phyloP scores from a whole-genome alignment of 2,329 filamentous ascomycete genomes.

The Hymenoscyphus occultus region DNA sequence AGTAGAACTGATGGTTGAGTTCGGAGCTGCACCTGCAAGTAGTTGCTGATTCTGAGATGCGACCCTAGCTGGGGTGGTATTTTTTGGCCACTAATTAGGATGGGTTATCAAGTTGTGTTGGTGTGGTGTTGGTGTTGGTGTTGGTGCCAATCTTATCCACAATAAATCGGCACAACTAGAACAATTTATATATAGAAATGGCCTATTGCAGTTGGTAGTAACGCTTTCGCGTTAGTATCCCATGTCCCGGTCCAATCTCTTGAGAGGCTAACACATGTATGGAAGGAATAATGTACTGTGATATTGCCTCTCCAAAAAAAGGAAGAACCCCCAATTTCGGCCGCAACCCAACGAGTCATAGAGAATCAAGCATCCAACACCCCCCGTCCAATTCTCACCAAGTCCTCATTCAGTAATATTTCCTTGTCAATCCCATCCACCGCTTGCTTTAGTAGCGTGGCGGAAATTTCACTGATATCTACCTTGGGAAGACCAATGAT shows the following conservation, averaged over 20 bases:
- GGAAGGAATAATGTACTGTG: not conserved
- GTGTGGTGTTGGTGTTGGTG: not conserved
- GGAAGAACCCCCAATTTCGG: not conserved
- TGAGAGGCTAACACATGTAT: not conserved
- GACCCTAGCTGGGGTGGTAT: too few relatives aligned
- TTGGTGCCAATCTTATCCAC: not conserved
- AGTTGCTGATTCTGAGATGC: too few relatives aligned
- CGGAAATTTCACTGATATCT: conserved; percentile 39
- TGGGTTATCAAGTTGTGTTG: not conserved
- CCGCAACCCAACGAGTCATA: not conserved
- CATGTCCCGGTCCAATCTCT: not conserved
- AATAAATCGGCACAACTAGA: not conserved
- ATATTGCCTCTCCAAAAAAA: not conserved
- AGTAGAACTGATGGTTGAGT: too few relatives aligned
- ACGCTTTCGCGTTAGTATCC: not conserved
- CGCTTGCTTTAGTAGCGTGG: conserved; percentile 45
- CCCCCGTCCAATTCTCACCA: conserved; percentile 39
- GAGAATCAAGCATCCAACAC: not conserved
- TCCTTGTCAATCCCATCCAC: conserved; percentile 47
- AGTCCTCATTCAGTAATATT: conserved; percentile 43
- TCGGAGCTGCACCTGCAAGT: too few relatives aligned
- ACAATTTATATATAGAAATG: not conserved
- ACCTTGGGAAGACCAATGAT: conserved; percentile 38
- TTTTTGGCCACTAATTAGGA: not conserved
- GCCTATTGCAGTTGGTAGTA: not conserved